phyloP scores from a whole-genome alignment of 805 yeast species.

The Candida ascalaphidarum region DNA sequence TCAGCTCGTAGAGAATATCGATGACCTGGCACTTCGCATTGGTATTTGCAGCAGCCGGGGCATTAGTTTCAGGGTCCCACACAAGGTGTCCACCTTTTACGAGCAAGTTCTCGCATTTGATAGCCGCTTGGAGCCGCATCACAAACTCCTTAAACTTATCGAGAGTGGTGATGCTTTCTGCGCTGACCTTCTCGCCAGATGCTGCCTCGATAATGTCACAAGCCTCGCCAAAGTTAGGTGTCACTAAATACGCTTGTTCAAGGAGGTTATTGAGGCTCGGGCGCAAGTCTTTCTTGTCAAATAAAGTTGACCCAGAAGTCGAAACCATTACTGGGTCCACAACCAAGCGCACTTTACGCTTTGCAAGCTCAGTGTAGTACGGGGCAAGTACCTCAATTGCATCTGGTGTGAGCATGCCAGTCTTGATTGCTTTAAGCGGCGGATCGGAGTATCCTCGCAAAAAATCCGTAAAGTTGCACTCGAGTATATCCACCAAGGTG shows the following conservation, averaged over 20 bases:
- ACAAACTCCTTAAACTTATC: conserved; percentile 26
- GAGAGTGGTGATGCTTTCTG: conserved; percentile 11
- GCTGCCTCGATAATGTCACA: conserved; percentile 23
- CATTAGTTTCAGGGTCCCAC: conserved; percentile 13
- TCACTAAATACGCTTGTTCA: conserved; percentile 49
- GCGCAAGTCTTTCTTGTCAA: conserved; percentile 38
- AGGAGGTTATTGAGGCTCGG: conserved; percentile 37
- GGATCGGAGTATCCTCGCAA: conserved; percentile 19
- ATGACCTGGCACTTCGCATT: conserved; percentile 17
- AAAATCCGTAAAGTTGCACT: conserved; percentile 52
- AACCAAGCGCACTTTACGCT: conserved; percentile 31
- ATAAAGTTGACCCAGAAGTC: conserved; percentile 62
- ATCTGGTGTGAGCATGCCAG: conserved; percentile 63
- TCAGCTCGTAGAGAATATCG: conserved; percentile 47
- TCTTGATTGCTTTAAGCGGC: conserved; percentile 57
- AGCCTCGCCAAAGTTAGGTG: conserved; percentile 76
- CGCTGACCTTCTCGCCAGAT: conserved; percentile 8
- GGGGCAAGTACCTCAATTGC: conserved; percentile 41
- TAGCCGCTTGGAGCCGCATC: conserved; percentile 10
- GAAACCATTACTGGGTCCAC: conserved; percentile 83
- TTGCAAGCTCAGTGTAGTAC: conserved; percentile 21
- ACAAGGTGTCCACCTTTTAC: conserved; percentile 80
- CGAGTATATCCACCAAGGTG: conserved; percentile 41
- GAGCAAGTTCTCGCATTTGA: conserved; percentile 45
- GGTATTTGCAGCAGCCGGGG: conserved; percentile 4